phyloP scores from a whole-genome alignment of 352 stramenopile species.

The Pythium aristosporum region DNA sequence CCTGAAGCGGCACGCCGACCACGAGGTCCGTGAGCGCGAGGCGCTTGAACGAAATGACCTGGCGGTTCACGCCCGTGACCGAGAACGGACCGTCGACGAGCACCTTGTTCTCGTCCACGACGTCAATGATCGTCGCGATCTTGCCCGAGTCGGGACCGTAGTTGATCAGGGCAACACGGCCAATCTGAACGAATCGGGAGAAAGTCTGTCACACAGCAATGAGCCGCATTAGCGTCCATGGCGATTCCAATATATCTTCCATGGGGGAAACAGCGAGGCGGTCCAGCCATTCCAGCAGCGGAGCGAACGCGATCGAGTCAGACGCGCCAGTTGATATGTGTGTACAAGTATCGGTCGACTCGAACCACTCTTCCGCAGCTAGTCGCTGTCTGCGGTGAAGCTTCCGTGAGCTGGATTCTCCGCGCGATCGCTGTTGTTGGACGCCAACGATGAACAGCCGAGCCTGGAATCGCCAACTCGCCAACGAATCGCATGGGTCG shows the following conservation, averaged over 20 bases:
- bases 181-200: constrained; percentile 99
- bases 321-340: too few species aligned
- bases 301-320: too few species aligned
- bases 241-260: not conserved
- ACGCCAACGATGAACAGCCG: too few species aligned
- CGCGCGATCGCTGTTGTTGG: too few species aligned
- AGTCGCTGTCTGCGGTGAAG: too few species aligned
- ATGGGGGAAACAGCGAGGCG: not conserved
- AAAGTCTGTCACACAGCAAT: constrained; percentile 83
- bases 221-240: not conserved
- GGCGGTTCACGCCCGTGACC: constrained; percentile 95
- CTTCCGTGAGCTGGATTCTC: too few species aligned
- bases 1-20: constrained; percentile 94
- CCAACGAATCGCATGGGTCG: not conserved
- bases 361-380: too few species aligned
- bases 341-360: too few species aligned
- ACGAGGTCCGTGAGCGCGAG: constrained; percentile 97
- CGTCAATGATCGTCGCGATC: constrained; percentile 99
- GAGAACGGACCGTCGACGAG: constrained; percentile 96
- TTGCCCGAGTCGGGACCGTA: constrained; percentile 98
- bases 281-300: too few species aligned
- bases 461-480: not conserved
- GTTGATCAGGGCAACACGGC: constrained; percentile 98
- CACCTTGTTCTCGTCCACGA: constrained; percentile 98
- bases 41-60: constrained; percentile 98